A percentile compares a stretch with the other conserved stretches of the same genome.
Conservation (phyloP, 768 basidiomycete genomes). For the Mrakia frigida region DNA sequence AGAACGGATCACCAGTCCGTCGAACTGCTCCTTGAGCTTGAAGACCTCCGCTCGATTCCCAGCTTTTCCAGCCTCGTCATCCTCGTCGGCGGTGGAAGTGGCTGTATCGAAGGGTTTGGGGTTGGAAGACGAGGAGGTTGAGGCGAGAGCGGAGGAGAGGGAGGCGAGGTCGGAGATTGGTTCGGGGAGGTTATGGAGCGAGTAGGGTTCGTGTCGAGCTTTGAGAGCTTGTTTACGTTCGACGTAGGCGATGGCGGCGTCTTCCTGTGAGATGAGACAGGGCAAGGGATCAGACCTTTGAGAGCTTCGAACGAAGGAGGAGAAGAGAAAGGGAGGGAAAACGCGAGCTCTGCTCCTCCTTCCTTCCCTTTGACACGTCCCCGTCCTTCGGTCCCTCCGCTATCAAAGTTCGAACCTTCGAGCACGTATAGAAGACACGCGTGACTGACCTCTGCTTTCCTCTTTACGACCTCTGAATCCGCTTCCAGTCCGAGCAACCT, state of each 20-base stretch:
- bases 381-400: neutral
- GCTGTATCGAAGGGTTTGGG: neutral
- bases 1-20: constrained; percentile 37
- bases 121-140: neutral
- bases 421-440: neutral
- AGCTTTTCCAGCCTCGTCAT: neutral
- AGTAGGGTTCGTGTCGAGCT: constrained; percentile 26
- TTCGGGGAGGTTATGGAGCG: constrained; percentile 26
- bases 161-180: constrained; percentile 15
- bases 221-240: constrained; percentile 1
- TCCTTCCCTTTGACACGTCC: neutral
- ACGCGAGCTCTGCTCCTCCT: neutral
- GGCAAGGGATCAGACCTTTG: no score
- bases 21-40: constrained; percentile 38
- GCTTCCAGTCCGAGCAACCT: constrained; percentile 30
- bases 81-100: neutral
- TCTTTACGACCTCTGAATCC: constrained; percentile 17
- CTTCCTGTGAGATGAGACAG: neutral
- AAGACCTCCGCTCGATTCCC: neutral
- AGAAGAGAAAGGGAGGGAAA: neutral
- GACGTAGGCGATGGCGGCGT: neutral
- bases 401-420: neutral
- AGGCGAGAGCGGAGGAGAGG: constrained; percentile 7
- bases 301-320: neutral
- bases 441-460: constrained; percentile 4